Conservation (phyloP, 2,329 filamentous ascomycete genomes). For the Fusarium tuaranense region DNA sequence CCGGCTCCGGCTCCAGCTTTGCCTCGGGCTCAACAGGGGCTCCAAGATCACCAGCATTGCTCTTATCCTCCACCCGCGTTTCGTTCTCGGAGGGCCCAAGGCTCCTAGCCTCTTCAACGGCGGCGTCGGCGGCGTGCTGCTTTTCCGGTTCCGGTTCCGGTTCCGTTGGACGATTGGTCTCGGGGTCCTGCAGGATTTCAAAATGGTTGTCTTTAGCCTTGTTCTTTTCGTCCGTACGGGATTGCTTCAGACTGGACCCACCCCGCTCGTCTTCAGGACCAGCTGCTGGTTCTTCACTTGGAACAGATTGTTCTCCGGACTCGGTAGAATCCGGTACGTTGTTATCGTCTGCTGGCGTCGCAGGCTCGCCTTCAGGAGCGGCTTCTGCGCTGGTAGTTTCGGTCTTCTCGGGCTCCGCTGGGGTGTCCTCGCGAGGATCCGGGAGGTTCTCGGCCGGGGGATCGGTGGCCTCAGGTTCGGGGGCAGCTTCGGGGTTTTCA, state of each 20-base stretch:
- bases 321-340: conserved; percentile 31
- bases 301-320: conserved; percentile 34
- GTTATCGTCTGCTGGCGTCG: conserved; percentile 19
- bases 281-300: conserved; percentile 41
- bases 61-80: conserved; percentile 32
- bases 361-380: conserved; percentile 14
- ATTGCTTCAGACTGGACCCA: conserved; percentile 45
- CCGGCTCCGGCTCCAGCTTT: conserved; percentile 32
- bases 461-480: conserved; percentile 23
- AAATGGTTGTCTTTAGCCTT: conserved; percentile 48
- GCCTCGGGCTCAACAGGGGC: conserved; percentile 29
- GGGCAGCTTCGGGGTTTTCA: conserved; percentile 24
- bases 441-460: conserved; percentile 13
- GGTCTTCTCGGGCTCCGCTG: conserved; percentile 30
- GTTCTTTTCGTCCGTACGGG: conserved; percentile 51
- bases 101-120: conserved; percentile 38
- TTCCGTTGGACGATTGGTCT: conserved; percentile 40
- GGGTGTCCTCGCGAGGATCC: conserved; percentile 26
- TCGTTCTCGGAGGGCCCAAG: conserved; percentile 31
- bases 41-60: conserved; percentile 29
- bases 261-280: conserved; percentile 47
- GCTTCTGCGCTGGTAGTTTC: conserved; percentile 15
- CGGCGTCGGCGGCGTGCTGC: conserved; percentile 40
- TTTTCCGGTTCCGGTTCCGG: conserved; percentile 43
- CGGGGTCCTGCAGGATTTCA: conserved; percentile 45